These are phyloP conservation scores for Clarireedia sp. DNA, from an alignment of 2,329 filamentous ascomycete species.

Conservation along the genomic window DNA sequence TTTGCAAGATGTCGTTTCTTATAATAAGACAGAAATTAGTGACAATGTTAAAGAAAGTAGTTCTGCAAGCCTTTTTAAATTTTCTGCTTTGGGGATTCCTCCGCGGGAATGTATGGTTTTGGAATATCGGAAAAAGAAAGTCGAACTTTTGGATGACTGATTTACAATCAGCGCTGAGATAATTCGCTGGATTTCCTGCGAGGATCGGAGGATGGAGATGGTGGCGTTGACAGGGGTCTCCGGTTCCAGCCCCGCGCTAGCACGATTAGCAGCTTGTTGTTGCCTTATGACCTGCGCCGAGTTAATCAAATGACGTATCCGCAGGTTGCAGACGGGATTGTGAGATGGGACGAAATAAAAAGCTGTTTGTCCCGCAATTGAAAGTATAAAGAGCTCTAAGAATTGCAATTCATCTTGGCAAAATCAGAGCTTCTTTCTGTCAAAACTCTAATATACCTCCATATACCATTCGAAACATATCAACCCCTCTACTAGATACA, in stretches of 20 bases:
- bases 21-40: not conserved
- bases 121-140: slow-evolving; percentile 2
- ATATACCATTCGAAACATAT: too few relatives aligned
- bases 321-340: too few relatives aligned
- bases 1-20: not conserved
- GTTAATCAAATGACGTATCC: not conserved
- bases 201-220: slow-evolving; percentile 2
- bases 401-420: too few relatives aligned
- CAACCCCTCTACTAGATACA: not conserved
- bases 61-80: not conserved
- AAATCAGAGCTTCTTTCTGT: too few relatives aligned
- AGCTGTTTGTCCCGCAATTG: too few relatives aligned
- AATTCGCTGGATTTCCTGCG: slow-evolving; percentile 7
- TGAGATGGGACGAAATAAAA: too few relatives aligned
- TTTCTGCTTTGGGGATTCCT: too few relatives aligned
- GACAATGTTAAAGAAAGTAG: not conserved
- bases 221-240: not conserved
- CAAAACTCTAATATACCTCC: too few relatives aligned
- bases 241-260: not conserved
- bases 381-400: too few relatives aligned
- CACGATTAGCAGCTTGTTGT: not conserved
- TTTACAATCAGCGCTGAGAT: slow-evolving; percentile 8
- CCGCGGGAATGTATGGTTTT: not conserved
- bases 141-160: not conserved
- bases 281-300: not conserved